Evolutionary conservation across 2,329 filamentous ascomycete genomes (phyloP).

Genomic region (Trichoderma sp.): DNA sequence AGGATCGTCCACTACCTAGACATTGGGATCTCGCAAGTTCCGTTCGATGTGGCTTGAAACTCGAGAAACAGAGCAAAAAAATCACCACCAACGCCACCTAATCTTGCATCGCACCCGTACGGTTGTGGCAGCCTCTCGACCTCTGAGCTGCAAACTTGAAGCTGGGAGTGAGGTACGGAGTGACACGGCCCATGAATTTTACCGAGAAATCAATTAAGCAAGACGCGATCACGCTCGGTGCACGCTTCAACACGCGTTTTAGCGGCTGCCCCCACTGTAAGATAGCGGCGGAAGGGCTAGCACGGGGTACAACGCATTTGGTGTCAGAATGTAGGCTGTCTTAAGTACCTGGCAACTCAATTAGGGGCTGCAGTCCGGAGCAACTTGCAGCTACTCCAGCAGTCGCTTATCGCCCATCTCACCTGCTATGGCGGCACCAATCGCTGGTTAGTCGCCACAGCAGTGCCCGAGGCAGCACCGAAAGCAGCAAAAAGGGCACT

Average conservation of each 20-base stretch:
- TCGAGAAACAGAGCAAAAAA: neutral
- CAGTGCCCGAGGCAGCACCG: neutral
- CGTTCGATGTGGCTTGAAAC: neutral
- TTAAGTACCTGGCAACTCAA: neutral
- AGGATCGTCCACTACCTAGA: conserved; percentile 28
- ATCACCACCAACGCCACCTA: neutral
- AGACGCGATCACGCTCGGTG: conserved; percentile 32
- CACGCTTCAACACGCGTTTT: conserved; percentile 31
- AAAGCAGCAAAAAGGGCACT: neutral
- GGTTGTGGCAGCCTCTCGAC: neutral
- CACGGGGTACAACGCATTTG: conserved; percentile 2
- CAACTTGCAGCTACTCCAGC: conserved; percentile 3
- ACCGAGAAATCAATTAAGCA: conserved; percentile 24
- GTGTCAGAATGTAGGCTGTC: neutral
- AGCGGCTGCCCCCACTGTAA: conserved; percentile 15
- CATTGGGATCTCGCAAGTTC: conserved; percentile 20
- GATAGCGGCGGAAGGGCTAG: neutral
- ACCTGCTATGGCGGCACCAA: neutral
- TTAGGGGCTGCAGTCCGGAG: neutral
- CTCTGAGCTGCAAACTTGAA: neutral
- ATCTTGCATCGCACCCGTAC: conserved; percentile 10
- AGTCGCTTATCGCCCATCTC: conserved; percentile 23
- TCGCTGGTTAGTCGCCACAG: conserved; percentile 9
- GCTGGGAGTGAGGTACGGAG: conserved; percentile 21
- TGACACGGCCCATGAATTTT: conserved; percentile 24